Evolutionary conservation across 2,329 filamentous ascomycete genomes (phyloP).

Genomic region (Trichoderma brevicompactum): DNA sequence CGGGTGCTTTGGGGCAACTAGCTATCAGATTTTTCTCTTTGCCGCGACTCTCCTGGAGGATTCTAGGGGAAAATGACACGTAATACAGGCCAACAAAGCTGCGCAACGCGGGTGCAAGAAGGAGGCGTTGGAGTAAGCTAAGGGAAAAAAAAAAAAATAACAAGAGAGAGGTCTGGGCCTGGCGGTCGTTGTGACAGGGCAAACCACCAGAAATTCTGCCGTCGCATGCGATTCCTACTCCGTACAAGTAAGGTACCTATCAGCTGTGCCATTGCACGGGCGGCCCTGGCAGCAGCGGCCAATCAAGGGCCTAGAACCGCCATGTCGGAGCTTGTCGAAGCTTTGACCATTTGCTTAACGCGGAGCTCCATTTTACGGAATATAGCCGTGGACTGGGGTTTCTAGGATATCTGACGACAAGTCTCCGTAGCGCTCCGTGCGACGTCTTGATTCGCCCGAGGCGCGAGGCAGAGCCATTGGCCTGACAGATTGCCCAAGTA

Average conservation of each 20-base stretch:
- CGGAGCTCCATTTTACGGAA: constrained; percentile 26
- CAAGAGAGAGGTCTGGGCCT: constrained; percentile 28
- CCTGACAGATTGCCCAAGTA: background rate
- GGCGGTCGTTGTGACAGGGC: constrained; percentile 25
- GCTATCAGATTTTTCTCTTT: background rate
- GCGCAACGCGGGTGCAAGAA: constrained; percentile 23
- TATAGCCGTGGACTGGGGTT: constrained; percentile 22
- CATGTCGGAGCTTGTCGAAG: constrained; percentile 38
- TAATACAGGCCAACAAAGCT: constrained; percentile 8
- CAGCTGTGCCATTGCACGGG: constrained; percentile 19
- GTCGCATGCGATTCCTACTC: constrained; percentile 27
- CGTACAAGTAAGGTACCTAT: constrained; percentile 10
- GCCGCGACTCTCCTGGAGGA: constrained; percentile 8
- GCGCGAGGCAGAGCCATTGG: background rate
- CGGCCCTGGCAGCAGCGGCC: constrained; percentile 31
- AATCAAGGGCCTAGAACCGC: constrained; percentile 36
- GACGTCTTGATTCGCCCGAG: constrained; percentile 12
- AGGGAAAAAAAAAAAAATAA: constrained; percentile 21
- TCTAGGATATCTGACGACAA: constrained; percentile 16
- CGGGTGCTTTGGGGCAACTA: background rate
- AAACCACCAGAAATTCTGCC: constrained; percentile 29
- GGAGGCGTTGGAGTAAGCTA: constrained; percentile 21
- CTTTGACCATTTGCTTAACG: constrained; percentile 37
- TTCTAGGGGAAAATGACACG: constrained; percentile 22
- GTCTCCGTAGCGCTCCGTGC: constrained; percentile 20